Evolutionary conservation across 116 monocot genomes (phyloP).

Genomic region (Papilionanthe hybrid): DNA sequence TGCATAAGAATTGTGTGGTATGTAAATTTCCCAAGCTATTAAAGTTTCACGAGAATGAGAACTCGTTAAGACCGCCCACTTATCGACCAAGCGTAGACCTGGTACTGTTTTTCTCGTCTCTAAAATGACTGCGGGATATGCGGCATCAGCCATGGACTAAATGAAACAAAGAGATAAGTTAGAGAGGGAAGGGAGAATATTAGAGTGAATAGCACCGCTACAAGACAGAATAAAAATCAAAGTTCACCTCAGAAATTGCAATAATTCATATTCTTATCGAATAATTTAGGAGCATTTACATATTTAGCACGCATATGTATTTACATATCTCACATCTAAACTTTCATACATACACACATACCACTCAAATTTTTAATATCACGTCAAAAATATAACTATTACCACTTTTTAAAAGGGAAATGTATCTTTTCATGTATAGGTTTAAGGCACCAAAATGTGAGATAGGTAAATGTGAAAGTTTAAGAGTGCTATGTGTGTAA

Average conservation of each 20-base stretch:
- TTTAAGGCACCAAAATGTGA: no score
- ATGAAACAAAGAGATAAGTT: conserved; percentile 3
- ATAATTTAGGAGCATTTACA: not conserved
- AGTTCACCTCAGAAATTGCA: not conserved
- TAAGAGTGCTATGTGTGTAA: no score
- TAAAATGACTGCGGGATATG: conserved; percentile 80
- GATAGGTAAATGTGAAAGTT: no score
- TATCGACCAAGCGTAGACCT: conserved; percentile 94
- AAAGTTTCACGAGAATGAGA: conserved; percentile 20
- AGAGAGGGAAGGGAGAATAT: not conserved
- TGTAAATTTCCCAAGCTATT: no score
- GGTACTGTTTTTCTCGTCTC: conserved; percentile 99
- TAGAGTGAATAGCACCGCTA: not conserved
- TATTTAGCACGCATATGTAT: not conserved
- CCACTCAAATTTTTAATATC: no score
- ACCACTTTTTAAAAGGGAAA: no score
- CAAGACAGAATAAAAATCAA: not conserved
- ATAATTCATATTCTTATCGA: not conserved
- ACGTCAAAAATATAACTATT: no score
- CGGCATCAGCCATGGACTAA: conserved; percentile 87
- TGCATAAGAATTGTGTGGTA: no score
- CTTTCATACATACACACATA: no score
- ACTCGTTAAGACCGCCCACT: conserved; percentile 81
- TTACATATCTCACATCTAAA: no score
- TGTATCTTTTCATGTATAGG: no score